Percentiles rank a stretch among this genome's conserved stretches.
These are phyloP conservation scores for Rhizophora apiculata DNA, from an alignment of 345 rosid genomes.

Conservation along the genomic window DNA sequence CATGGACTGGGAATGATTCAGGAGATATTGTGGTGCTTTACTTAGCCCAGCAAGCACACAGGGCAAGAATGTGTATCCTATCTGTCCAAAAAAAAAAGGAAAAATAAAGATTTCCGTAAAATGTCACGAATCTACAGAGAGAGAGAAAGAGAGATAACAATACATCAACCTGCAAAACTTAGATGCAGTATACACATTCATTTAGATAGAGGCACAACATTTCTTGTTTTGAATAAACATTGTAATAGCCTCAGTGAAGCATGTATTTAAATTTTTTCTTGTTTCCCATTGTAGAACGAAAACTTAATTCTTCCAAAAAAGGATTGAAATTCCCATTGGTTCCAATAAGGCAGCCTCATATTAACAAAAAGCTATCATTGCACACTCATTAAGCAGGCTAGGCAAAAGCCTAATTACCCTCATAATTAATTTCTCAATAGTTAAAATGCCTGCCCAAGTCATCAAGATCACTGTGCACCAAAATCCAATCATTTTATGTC, in stretches of 20 bases:
- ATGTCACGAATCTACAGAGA: not conserved
- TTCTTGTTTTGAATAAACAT: too few species aligned
- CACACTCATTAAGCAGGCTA: too few species aligned
- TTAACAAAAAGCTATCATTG: not conserved
- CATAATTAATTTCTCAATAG: too few species aligned
- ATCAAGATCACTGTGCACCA: too few species aligned
- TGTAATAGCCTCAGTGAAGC: too few species aligned
- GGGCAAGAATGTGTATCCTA: conserved; percentile 58
- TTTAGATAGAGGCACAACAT: not conserved
- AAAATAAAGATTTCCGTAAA: not conserved
- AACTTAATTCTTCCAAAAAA: not conserved
- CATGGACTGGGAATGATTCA: conserved; percentile 26
- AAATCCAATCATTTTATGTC: too few species aligned
- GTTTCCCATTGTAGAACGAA: too few species aligned
- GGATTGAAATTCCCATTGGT: not conserved
- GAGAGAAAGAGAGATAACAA: not conserved
- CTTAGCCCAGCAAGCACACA: conserved; percentile 65
- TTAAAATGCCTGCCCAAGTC: too few species aligned
- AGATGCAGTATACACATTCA: not conserved
- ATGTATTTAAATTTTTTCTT: too few species aligned
- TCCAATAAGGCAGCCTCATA: not conserved
- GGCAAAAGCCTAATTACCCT: too few species aligned
- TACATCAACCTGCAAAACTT: conserved; percentile 1
- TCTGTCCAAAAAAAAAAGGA: conserved; percentile 22
- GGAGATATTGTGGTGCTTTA: conserved; percentile 48